Percentiles rank a stretch among this genome's conserved stretches.
These are phyloP conservation scores for Apiotrichum sp. DNA, from an alignment of 1,284 basidiomycete genomes.

Conservation along the genomic window DNA sequence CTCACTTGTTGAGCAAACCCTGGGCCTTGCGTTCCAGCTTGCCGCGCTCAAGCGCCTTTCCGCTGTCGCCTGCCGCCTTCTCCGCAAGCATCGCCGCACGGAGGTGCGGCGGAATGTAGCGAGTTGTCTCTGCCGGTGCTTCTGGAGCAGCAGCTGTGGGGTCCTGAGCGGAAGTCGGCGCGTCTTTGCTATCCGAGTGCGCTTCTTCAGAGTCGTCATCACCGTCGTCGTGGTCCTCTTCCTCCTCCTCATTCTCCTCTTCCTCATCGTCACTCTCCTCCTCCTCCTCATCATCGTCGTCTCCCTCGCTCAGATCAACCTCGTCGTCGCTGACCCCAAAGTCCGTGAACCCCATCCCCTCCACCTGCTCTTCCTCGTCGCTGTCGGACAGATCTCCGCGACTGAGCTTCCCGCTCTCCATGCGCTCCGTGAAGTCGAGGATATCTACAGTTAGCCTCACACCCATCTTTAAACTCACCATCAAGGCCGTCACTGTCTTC, in stretches of 20 bases:
- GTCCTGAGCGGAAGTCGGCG: background rate
- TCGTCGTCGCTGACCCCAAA: slow-evolving; percentile 10
- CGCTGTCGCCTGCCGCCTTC: slow-evolving; percentile 31
- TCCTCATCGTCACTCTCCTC: slow-evolving; percentile 3
- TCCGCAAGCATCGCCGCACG: slow-evolving; percentile 45
- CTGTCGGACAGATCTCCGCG: slow-evolving; percentile 5
- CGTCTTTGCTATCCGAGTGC: slow-evolving; percentile 14
- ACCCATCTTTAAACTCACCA: slow-evolving; percentile 48
- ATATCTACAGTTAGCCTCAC: slow-evolving; percentile 49
- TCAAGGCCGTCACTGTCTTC: slow-evolving; percentile 52
- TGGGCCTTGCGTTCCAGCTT: slow-evolving; percentile 76
- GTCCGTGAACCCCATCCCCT: slow-evolving; percentile 2
- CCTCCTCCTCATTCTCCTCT: slow-evolving; percentile 7
- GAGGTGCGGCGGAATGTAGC: slow-evolving; percentile 53
- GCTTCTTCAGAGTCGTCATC: slow-evolving; percentile 14
- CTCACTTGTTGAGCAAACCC: slow-evolving; percentile 78
- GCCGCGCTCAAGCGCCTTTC: slow-evolving; percentile 53
- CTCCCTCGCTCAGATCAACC: slow-evolving; percentile 5
- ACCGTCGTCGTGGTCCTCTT: slow-evolving; percentile 7
- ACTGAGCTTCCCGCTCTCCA: slow-evolving; percentile 29
- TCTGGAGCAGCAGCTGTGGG: background rate
- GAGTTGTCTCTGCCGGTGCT: slow-evolving; percentile 20
- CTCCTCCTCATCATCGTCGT: slow-evolving; percentile 1
- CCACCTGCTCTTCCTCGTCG: slow-evolving; percentile 1
- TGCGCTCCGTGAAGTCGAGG: slow-evolving; percentile 41